Base-by-base conservation (phyloP, 345 rosid genomes). In the Acer campestre region DNA sequence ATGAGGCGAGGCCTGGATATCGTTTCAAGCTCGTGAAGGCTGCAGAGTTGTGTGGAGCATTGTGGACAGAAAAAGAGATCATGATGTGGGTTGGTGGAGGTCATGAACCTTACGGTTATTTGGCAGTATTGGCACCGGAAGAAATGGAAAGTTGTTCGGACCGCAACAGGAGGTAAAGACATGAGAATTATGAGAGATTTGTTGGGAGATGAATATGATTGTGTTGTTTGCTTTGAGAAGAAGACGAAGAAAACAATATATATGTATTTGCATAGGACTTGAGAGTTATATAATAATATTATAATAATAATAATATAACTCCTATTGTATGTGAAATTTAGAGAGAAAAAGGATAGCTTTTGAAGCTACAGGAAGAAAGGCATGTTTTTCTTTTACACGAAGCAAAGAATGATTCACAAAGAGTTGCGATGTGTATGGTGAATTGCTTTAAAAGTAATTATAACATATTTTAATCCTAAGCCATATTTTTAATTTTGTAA, bases 111-210 rank as follows among this genome's bases (percentile, higher is more conserved):
- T 48, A 84, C 38, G 58, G 87, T 73, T 5, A 92, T 82, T 49
- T 73, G 88, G 79, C 98, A 94, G 35, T 67, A 82, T 63, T 81
- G 89, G 74, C 98, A 94, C 88, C 93, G 85, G 74, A 86, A 89
- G 87, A 79, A 88, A 78, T 85, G 97, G 66, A 83, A 90, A 35
- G 88, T 86, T 80, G 81, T 87, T 80, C 97, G 89, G 93, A 18
- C 83, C 89, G 61, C 17, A 35, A 35, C 6, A 35, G 38, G 82
- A 66, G 73, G n/a, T 68, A 78, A 53, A 1, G 86, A 81, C 89
- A 85, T 11, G 55, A 9, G 11, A 42, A 42, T 42, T 27, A 29
- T 53, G 42, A 42, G 10, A 0, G 18, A n/a, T 8, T 18, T 35
- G 3, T 23, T 4, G 20, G 49, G 48, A 5, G 22, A 16, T 22